A percentile compares a stretch with the other conserved stretches of the same genome.
phyloP scores from a whole-genome alignment of 2,329 filamentous ascomycete species.

The Zymoseptoria brevis region DNA sequence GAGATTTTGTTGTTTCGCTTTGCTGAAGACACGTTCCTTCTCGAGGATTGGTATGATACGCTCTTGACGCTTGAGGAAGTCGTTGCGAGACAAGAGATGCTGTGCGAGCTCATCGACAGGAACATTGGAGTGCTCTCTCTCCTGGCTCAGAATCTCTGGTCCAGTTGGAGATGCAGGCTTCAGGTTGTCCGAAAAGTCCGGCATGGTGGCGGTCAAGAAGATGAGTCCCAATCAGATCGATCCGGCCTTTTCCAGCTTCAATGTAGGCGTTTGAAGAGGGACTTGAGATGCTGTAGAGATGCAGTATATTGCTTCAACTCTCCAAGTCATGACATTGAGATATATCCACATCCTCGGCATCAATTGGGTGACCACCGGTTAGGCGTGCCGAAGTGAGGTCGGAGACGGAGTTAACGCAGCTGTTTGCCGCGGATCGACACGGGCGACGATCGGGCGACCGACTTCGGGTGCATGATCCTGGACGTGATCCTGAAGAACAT shows the following conservation, averaged over 20 bases:
- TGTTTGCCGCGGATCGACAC: background rate
- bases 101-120: conserved; percentile 37
- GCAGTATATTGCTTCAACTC: background rate
- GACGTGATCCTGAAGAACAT: background rate
- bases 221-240: background rate
- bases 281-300: background rate
- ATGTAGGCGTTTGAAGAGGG: background rate
- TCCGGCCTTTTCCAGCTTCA: background rate
- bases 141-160: conserved; percentile 38
- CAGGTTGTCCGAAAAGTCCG: conserved; percentile 44
- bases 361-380: background rate
- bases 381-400: background rate
- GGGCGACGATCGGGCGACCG: background rate
- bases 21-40: conserved; percentile 43
- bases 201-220: conserved; percentile 27
- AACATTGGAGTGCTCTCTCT: conserved; percentile 40
- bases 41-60: conserved; percentile 39
- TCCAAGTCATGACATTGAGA: background rate
- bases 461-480: background rate
- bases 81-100: conserved; percentile 41
- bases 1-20: conserved; percentile 44
- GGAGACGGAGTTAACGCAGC: background rate
- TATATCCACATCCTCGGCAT: background rate
- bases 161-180: conserved; percentile 40
- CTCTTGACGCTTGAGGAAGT: conserved; percentile 42